phyloP scores from a whole-genome alignment of 2,329 filamentous ascomycete species.

The Trichoderma atrobrunneum region DNA sequence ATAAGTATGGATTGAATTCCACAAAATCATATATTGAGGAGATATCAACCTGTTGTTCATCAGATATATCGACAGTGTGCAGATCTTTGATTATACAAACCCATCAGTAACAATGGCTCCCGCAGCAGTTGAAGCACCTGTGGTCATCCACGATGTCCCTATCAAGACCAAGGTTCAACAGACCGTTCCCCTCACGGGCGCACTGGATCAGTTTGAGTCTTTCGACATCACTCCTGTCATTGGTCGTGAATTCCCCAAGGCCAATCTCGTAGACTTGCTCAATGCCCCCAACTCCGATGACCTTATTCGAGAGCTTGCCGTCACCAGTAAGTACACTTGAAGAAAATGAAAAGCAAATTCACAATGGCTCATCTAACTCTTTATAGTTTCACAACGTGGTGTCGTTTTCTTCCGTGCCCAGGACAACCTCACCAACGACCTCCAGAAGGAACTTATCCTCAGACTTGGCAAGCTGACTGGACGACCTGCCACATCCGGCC shows the following conservation, averaged over 20 bases:
- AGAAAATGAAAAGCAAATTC: not conserved
- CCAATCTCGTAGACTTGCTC: constrained; percentile 59
- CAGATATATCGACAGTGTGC: not conserved
- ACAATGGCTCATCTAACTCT: not conserved
- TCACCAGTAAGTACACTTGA: constrained; percentile 51
- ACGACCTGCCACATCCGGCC: constrained; percentile 52
- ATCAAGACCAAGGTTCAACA: constrained; percentile 16
- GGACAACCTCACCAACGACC: constrained; percentile 56
- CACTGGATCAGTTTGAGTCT: constrained; percentile 49
- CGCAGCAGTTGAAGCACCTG: constrained; percentile 17
- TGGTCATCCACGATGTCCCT: constrained; percentile 7
- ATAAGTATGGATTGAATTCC: not conserved
- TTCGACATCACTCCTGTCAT: constrained; percentile 62
- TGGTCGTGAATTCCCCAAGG: constrained; percentile 58
- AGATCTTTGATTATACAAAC: not conserved
- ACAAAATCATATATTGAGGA: not conserved
- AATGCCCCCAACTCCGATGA: constrained; percentile 61
- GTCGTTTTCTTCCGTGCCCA: constrained; percentile 70
- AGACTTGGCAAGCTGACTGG: constrained; percentile 57
- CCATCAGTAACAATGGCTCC: constrained; percentile 18
- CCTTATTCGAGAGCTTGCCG: constrained; percentile 62
- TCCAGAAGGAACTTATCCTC: constrained; percentile 64
- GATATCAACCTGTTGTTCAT: not conserved
- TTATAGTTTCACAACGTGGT: constrained; percentile 61
- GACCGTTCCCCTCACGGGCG: constrained; percentile 46